These are phyloP conservation scores for Hydrangea macrophylla DNA, from an alignment of 148 eudicot species.

Conservation along the genomic window DNA sequence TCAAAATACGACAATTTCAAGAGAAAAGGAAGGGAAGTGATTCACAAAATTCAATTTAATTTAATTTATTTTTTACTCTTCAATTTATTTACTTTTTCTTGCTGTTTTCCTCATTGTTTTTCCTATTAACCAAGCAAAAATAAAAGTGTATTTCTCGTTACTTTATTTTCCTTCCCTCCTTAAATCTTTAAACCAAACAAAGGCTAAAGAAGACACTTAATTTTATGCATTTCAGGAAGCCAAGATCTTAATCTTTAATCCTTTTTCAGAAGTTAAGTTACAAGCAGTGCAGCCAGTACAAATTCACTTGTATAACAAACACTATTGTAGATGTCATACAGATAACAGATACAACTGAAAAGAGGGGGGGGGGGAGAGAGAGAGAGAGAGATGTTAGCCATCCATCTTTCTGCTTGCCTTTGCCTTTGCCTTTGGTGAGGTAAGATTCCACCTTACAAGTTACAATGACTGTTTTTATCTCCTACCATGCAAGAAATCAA, in stretches of 20 bases:
- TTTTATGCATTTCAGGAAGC: background rate
- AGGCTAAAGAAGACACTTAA: too few species aligned
- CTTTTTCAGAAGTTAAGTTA: background rate
- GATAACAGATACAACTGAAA: background rate
- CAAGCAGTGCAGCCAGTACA: background rate
- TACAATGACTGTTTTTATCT: background rate
- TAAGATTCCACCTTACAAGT: conserved; percentile 7
- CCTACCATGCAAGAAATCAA: background rate
- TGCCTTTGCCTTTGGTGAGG: background rate
- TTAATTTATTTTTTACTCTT: too few species aligned
- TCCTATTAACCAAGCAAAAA: too few species aligned
- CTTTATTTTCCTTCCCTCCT: too few species aligned
- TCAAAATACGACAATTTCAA: too few species aligned
- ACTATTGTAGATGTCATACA: background rate
- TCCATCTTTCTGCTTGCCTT: background rate
- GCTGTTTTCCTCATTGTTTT: too few species aligned
- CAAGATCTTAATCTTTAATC: background rate
- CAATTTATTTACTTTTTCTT: too few species aligned
- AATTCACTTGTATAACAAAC: background rate
- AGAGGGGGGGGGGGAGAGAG: too few species aligned
- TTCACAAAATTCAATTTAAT: too few species aligned
- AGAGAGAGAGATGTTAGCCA: conserved; percentile 1
- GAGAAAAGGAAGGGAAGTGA: too few species aligned
- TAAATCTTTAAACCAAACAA: too few species aligned
- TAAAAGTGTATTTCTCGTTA: too few species aligned